These are phyloP conservation scores for Yarrowia sp. DNA, from an alignment of 805 yeast species.

Conservation along the genomic window DNA sequence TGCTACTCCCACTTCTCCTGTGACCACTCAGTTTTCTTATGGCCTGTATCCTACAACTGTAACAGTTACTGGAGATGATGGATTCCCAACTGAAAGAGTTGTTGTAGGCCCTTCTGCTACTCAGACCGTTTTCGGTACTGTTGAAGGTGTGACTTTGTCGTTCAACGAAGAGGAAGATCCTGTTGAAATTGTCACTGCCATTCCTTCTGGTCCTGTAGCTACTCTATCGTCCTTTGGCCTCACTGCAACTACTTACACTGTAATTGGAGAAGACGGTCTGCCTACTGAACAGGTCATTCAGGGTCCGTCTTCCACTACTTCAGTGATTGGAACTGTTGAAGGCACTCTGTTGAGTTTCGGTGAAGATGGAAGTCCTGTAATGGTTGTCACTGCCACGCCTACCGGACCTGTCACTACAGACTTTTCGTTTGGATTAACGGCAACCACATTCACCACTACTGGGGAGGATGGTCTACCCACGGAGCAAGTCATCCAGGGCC, in stretches of 20 bases:
- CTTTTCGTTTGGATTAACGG: neutral
- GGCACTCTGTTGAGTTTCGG: neutral
- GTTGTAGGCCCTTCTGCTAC: neutral
- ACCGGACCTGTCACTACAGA: neutral
- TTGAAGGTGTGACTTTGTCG: neutral
- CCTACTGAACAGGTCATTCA: neutral
- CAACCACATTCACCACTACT: neutral
- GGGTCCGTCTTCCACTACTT: neutral
- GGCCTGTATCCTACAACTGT: neutral
- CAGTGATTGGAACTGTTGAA: neutral
- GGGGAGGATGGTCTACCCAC: neutral
- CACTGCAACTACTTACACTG: neutral
- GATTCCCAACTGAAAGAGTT: neutral
- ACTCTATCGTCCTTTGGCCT: neutral
- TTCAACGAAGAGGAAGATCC: neutral
- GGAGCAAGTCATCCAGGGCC: neutral
- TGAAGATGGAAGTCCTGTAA: neutral
- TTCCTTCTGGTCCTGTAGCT: neutral
- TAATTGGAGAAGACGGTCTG: neutral
- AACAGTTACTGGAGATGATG: neutral
- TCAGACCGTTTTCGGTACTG: neutral
- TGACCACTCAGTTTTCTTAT: neutral
- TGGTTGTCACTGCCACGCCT: neutral
- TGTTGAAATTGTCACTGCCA: neutral
- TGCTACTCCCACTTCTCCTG: neutral